Conservation (phyloP, 805 yeast genomes). For the Komagataella kurtzmanii region DNA sequence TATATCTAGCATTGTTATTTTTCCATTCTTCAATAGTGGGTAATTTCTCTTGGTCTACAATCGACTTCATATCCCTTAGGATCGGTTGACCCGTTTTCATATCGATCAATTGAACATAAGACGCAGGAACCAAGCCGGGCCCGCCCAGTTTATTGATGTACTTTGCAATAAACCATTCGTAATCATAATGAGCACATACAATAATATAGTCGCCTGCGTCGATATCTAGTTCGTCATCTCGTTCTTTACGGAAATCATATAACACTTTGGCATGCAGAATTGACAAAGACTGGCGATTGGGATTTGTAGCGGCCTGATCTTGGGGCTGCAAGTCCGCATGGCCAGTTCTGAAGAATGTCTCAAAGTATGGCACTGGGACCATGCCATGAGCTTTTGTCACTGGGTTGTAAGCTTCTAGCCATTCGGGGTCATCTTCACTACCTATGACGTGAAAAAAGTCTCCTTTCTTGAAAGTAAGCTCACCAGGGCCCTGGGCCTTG, state of each 20-base stretch:
- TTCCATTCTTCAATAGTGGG: slow-evolving; percentile 98
- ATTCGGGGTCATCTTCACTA: slow-evolving; percentile 46
- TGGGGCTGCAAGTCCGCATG: background rate
- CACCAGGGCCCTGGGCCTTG: slow-evolving; percentile 68
- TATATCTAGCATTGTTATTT: slow-evolving; percentile 75
- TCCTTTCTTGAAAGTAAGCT: slow-evolving; percentile 64
- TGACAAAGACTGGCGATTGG: slow-evolving; percentile 8
- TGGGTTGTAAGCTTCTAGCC: slow-evolving; percentile 88
- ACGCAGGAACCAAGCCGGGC: slow-evolving; percentile 90
- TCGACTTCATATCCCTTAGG: slow-evolving; percentile 31
- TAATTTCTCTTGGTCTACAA: slow-evolving; percentile 48
- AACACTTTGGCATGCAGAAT: slow-evolving; percentile 69
- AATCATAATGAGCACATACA: slow-evolving; percentile 91
- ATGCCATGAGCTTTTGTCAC: slow-evolving; percentile 63
- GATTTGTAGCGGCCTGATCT: slow-evolving; percentile 5
- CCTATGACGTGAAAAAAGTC: slow-evolving; percentile 74
- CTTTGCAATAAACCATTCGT: slow-evolving; percentile 96
- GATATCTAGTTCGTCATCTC: slow-evolving; percentile 76
- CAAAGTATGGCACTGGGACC: slow-evolving; percentile 81
- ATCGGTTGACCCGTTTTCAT: slow-evolving; percentile 50
- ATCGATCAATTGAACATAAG: slow-evolving; percentile 79
- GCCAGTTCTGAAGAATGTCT: slow-evolving; percentile 39
- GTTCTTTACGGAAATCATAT: slow-evolving; percentile 76
- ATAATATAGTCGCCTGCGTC: slow-evolving; percentile 79
- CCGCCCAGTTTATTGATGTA: slow-evolving; percentile 93